A percentile compares a stretch with the other conserved stretches of the same genome.
Conservation (phyloP, 1,139 yeast species). For the Debaryomycetaceae sp. region DNA sequence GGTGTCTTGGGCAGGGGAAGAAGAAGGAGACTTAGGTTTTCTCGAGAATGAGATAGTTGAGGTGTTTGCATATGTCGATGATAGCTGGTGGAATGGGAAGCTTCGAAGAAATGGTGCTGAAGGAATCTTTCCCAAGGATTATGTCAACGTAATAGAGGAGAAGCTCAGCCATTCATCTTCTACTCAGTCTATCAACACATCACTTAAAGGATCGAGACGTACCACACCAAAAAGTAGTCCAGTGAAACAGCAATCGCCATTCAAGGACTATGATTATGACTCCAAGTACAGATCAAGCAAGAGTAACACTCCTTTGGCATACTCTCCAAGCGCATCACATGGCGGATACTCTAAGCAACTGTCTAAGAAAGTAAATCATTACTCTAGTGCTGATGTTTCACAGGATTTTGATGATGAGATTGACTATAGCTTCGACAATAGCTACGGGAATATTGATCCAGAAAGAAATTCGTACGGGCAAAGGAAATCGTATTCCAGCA, state of each 20-base stretch:
- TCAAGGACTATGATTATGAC: constrained; percentile 13
- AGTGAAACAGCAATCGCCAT: constrained; percentile 16
- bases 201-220: constrained; percentile 9
- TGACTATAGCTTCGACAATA: constrained; percentile 22
- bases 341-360: constrained; percentile 9
- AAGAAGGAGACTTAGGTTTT: constrained; percentile 86
- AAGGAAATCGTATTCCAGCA: background rate
- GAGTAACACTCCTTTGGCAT: constrained; percentile 15
- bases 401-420: constrained; percentile 17
- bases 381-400: constrained; percentile 19
- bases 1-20: constrained; percentile 90
- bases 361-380: constrained; percentile 13
- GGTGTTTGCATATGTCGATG: constrained; percentile 76
- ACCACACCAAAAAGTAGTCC: constrained; percentile 12
- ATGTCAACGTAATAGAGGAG: constrained; percentile 60
- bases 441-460: constrained; percentile 19
- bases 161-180: constrained; percentile 12
- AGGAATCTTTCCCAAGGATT: constrained; percentile 86
- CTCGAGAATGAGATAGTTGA: constrained; percentile 90
- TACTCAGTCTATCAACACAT: constrained; percentile 10
- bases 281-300: constrained; percentile 9
- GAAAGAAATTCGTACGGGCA: background rate
- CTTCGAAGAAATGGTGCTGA: constrained; percentile 75
- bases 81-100: constrained; percentile 89
- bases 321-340: constrained; percentile 3